Evolutionary conservation across 2,329 filamentous ascomycete species (phyloP), one percentile per base, ranked within the genome.

Genomic region (Monosporascus sp.): DNA sequence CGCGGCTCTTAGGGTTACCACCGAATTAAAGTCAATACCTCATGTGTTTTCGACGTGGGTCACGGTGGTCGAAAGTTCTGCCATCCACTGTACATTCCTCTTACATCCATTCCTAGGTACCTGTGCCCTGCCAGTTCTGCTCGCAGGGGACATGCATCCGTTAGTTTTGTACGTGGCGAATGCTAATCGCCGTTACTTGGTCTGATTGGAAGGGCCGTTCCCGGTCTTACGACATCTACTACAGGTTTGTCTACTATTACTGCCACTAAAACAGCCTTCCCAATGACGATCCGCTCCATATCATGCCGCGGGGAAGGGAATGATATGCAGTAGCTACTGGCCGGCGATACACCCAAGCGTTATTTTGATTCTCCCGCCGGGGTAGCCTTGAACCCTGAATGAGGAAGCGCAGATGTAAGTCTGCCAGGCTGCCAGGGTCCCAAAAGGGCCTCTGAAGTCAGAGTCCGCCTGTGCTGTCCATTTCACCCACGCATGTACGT

Each of bases 111-210:
- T 26, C 5, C 7, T 26, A 26, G 5, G 2, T 26, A 26, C 5
- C 28, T 28, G 28, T 28, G 9, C 3, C 28, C 28, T 11, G 28
- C 28, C 28, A 8, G 11, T 31, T 11, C 9, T 31, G 8, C 28
- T 31, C 9, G 28, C 28, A 31, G 28, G 28, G 18, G 11, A 7
- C 38, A 40, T 40, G 38, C 38, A 57, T 59, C 60, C 65, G 63
- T 67, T 64, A 67, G 65, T 61, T 61, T 62, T 62, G 59, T 50
- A 55, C 55, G 62, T 66, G 64, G 63, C 60, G 50, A 64, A 60
- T 58, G 53, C 58, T 55, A 54, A 58, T 60, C 55, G 58, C 49
- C 58, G 59, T 59, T 55, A 51, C 53, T 49, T 20, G 47, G 24
- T 17, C 35, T 62, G 55, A 68, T 68, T 67, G 64, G 63, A 54